Conservation (phyloP, 164 flowering plant genomes). For the Euptelea pleiosperma region DNA sequence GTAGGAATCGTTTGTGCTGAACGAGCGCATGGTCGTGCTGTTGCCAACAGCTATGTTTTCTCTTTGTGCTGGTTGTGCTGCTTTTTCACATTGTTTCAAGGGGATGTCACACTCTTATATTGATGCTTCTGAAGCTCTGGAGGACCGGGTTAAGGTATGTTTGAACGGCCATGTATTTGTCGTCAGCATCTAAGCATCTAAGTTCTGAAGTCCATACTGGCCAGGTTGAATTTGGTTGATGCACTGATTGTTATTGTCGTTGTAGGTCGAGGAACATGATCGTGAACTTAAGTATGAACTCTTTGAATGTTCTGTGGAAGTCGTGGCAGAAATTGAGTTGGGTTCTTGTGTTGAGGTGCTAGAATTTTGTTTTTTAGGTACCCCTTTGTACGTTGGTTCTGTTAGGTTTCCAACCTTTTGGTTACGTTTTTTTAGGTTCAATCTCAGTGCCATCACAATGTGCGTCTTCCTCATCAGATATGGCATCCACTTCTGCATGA, state of each 20-base stretch:
- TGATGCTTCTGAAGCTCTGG: constrained; percentile 29
- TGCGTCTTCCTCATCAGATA: constrained; percentile 65
- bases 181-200: not conserved
- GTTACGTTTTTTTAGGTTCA: constrained; percentile 34
- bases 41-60: constrained; percentile 77
- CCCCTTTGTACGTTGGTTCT: not conserved
- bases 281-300: constrained; percentile 29
- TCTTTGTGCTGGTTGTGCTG: constrained; percentile 61
- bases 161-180: not conserved
- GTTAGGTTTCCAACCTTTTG: constrained; percentile 1
- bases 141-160: constrained; percentile 40
- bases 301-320: constrained; percentile 72
- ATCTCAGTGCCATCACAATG: constrained; percentile 25
- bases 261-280: constrained; percentile 46
- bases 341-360: constrained; percentile 47
- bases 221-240: not conserved
- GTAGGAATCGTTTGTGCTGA: constrained; percentile 47
- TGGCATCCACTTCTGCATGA: constrained; percentile 59
- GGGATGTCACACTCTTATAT: constrained; percentile 15
- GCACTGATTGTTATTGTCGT: constrained; percentile 9
- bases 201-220: too few relatives aligned
- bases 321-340: constrained; percentile 48
- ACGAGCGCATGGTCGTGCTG: constrained; percentile 45
- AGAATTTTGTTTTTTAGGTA: not conserved
- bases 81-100: constrained; percentile 25